Base-by-base conservation (phyloP, 2,329 filamentous ascomycete genomes). In the Scolecobasidium constrictum region DNA sequence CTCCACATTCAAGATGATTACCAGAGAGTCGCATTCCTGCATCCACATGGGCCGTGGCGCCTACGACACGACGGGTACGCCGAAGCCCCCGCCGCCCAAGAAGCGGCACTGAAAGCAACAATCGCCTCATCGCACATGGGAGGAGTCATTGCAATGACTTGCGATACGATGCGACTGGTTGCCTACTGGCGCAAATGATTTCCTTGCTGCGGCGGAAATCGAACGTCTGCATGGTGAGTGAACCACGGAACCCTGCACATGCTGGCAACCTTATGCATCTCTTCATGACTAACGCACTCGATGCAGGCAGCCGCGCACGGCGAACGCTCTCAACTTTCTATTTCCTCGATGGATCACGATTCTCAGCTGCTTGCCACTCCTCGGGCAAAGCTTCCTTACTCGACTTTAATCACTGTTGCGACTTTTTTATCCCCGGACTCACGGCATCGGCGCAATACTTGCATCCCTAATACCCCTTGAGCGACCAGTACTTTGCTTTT, bases 1-100 rank as follows among this genome's bases (percentile, higher is more conserved):
- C 28, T 26, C 19, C 35, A 13, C 43, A 21, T 16, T 46, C 53
- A 58, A 47, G 42, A 66, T 67, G 64, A 66, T 68, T 50, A 51
- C 60, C 56, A 58, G 60, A 57, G 60, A 62, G 47, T 36, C 37
- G 44, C 54, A 58, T 48, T 55, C 59, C 40, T 61, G 53, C 54
- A 49, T 50, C 46, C 66, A 66, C 59, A 69, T 68, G 66, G 65
- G 65, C 45, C 64, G 66, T 50, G 66, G 66, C 47, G 64, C 64
- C 47, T 69, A 69, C 55, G 66, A 69, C 52, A 68, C 65, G 20
- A 68, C 65, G n/a, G 65, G 65, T 48, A 63, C 65, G n/a, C 60
- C 63, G 40, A 66, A 67, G 55, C 65, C 64, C 28, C 59, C 58
- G 34, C 62, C 59, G 40, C 59, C 63, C 35, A 62, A 64, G 52